Evolutionary conservation across 208 protist genomes (phyloP).

Genomic region (Leishmania lainsoni): DNA sequence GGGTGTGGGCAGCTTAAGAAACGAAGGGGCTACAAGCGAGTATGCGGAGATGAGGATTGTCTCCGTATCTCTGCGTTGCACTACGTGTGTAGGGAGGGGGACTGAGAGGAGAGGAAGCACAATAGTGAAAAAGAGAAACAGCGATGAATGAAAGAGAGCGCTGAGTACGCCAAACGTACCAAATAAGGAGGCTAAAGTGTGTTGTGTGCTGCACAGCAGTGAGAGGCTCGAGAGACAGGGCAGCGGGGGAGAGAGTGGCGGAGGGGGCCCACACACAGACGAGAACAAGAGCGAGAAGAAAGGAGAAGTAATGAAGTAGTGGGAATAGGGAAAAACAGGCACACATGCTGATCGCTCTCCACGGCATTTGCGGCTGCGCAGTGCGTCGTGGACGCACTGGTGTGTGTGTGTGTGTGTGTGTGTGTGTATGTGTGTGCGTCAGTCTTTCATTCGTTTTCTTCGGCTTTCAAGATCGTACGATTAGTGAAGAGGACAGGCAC

Average conservation of each 20-base stretch:
- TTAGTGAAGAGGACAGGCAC: background rate
- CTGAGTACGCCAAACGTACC: background rate
- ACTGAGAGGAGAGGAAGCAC: background rate
- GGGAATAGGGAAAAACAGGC: background rate
- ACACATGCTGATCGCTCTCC: background rate
- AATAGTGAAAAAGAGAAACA: background rate
- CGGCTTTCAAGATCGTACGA: background rate
- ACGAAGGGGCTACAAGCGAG: background rate
- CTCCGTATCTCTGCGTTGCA: background rate
- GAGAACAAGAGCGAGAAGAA: background rate
- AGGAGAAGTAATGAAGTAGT: constrained; percentile 10
- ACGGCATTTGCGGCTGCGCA: background rate
- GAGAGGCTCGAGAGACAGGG: background rate
- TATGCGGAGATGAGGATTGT: background rate
- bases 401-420: background rate
- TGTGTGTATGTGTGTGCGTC: background rate
- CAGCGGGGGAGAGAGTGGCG: background rate
- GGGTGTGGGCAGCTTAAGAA: background rate
- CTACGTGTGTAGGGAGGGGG: background rate
- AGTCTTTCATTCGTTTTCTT: background rate
- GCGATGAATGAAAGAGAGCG: background rate
- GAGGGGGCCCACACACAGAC: background rate
- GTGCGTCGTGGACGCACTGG: background rate
- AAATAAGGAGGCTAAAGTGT: background rate
- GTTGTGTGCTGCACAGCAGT: background rate